Evolutionary conservation across 192 early-diverging fungal genomes (phyloP).

Genomic region (Chytriomyces sp.): DNA sequence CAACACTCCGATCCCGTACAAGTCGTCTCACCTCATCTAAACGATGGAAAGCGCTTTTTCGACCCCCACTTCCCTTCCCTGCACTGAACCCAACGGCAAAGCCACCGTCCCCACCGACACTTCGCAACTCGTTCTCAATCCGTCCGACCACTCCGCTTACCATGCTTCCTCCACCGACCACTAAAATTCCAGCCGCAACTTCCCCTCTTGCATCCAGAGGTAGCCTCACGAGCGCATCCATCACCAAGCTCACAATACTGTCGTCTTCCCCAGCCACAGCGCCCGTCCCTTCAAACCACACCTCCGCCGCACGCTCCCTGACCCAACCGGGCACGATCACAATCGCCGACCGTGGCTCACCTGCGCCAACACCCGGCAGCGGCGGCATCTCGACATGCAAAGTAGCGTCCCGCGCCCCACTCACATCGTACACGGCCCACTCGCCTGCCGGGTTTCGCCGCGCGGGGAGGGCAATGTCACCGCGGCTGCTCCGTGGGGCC

Average conservation of each 20-base stretch:
- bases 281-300: conserved; percentile 60
- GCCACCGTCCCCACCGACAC: conserved; percentile 47
- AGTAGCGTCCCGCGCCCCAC: not conserved
- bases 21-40: conserved; percentile 53
- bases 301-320: conserved; percentile 76
- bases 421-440: conserved; percentile 27
- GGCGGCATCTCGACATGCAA: not conserved
- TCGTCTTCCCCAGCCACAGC: conserved; percentile 58
- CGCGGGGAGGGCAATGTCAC: conserved; percentile 39
- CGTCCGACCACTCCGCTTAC: conserved; percentile 70
- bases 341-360: not conserved
- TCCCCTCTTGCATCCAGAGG: conserved; percentile 74
- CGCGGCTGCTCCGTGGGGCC: conserved; percentile 22
- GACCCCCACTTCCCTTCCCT: conserved; percentile 23
- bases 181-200: conserved; percentile 64
- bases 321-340: conserved; percentile 81
- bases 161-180: conserved; percentile 78
- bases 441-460: conserved; percentile 28
- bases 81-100: conserved; percentile 41
- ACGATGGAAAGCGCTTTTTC: conserved; percentile 53
- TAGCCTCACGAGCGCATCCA: conserved; percentile 59
- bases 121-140: conserved; percentile 63
- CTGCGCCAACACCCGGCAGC: not conserved
- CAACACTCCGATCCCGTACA: conserved; percentile 5
- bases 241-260: conserved; percentile 57